A percentile compares a stretch with the other conserved stretches of the same genome.
These are phyloP conservation scores for Achaetomium macrosporum DNA, from an alignment of 2,329 filamentous ascomycete genomes.

Conservation along the genomic window DNA sequence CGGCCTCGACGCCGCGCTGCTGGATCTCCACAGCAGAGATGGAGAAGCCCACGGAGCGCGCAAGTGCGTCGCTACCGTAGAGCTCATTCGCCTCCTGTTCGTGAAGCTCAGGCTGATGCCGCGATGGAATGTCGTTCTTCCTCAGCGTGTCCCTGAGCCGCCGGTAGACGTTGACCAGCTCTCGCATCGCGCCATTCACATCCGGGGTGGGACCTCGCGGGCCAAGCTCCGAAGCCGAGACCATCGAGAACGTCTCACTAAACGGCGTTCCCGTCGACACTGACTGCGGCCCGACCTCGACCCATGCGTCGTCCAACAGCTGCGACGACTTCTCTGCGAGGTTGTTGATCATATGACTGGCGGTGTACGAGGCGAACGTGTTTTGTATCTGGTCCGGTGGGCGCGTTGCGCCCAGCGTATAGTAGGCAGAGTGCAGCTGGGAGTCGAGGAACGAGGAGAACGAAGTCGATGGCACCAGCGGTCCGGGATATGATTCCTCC, in stretches of 20 bases:
- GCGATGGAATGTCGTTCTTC: slow-evolving; percentile 46
- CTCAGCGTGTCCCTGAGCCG: slow-evolving; percentile 54
- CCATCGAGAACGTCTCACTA: slow-evolving; percentile 38
- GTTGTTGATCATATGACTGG: slow-evolving; percentile 33
- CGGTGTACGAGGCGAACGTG: slow-evolving; percentile 36
- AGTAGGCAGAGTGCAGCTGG: slow-evolving; percentile 45
- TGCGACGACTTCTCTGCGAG: slow-evolving; percentile 36
- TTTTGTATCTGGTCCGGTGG: slow-evolving; percentile 32
- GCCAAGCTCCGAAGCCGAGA: slow-evolving; percentile 28
- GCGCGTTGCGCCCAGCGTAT: slow-evolving; percentile 33
- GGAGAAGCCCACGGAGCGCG: slow-evolving; percentile 69
- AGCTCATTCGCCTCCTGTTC: slow-evolving; percentile 40
- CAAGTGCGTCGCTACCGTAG: slow-evolving; percentile 52
- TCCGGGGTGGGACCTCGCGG: slow-evolving; percentile 26
- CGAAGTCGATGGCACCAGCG: slow-evolving; percentile 50
- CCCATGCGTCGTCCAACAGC: slow-evolving; percentile 39
- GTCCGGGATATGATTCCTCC: slow-evolving; percentile 73
- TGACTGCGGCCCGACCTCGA: slow-evolving; percentile 29
- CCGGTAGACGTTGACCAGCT: slow-evolving; percentile 56
- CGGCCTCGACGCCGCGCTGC: slow-evolving; percentile 74
- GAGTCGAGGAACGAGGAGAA: slow-evolving; percentile 66
- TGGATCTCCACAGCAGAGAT: slow-evolving; percentile 88
- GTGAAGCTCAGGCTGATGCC: slow-evolving; percentile 30
- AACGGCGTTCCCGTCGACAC: slow-evolving; percentile 36
- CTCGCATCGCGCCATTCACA: slow-evolving; percentile 37